Base-by-base conservation (phyloP, 2,329 filamentous ascomycete species). In the Boeremia exigua region DNA sequence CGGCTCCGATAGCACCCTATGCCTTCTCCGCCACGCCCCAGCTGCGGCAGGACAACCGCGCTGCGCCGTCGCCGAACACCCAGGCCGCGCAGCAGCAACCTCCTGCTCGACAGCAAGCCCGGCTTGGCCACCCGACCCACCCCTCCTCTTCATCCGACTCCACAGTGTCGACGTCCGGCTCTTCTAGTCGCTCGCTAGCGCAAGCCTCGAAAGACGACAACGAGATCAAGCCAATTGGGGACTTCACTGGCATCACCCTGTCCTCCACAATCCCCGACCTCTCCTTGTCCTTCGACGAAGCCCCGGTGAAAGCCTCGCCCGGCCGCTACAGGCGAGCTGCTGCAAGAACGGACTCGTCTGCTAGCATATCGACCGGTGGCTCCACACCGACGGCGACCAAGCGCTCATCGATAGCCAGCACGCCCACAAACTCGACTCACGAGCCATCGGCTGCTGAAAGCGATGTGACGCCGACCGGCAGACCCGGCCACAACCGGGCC, bases 301-400 rank as follows among this genome's bases (percentile, higher is more conserved):
- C 82, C 4, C 80, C 85, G 19, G 76, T 80, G 40, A 92, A 92
- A 68, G 81, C 87, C 19, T 87, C 90, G 1, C 91, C 91, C 1
- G 92, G 96, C 73, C 86, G 94, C 56, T 97, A 97, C 73, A 85
- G 92, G 66, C 88, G 92, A 56, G 82, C 82, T 51, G 80, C 83
- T 54, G 84, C 84, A 62, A 80, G 84, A 57, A 76, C 79, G 86
- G 62, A 82, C 78, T 61, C 79, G 70, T 66, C 76, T 65, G 66
- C 69, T 59, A 72, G 73, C 45, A 63, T 71, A 17, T 65, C 67
- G 2, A 59, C 69, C 0, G 67, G 67, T 28, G 60, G 63, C 15
- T 65, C 68, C 12, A 71, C 69, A 7, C 58, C 69, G 2, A 68
- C 67, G 14, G 62, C 66, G 6, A 70, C 70, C 11, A 70, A 73